These are phyloP conservation scores for Xylaria castorea DNA, from an alignment of 495 filamentous ascomycete species.

Conservation along the genomic window DNA sequence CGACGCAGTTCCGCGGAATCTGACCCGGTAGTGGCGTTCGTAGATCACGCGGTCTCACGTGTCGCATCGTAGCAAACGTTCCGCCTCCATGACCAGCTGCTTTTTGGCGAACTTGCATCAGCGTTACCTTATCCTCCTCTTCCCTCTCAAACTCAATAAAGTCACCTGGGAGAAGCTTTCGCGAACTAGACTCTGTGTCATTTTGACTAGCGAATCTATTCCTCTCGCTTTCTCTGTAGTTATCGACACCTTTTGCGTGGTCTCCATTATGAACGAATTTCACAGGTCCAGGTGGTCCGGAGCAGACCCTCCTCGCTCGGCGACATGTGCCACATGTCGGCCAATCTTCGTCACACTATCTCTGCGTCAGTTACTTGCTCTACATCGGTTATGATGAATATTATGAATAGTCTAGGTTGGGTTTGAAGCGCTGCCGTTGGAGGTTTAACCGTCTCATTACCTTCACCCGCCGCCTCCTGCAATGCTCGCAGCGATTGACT, in stretches of 20 bases:
- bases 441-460: background rate
- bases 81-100: background rate
- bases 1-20: background rate
- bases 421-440: background rate
- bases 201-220: background rate
- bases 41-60: background rate
- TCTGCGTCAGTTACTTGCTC: background rate
- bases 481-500: conserved; percentile 8
- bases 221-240: background rate
- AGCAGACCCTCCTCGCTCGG: background rate
- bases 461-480: background rate
- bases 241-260: background rate
- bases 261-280: conserved; percentile 4
- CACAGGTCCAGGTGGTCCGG: background rate
- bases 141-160: background rate
- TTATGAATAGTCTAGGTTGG: background rate
- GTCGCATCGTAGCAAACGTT: background rate
- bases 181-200: background rate
- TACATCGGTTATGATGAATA: background rate
- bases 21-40: background rate
- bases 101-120: background rate
- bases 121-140: background rate
- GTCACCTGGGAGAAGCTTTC: background rate
- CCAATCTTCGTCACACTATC: conserved; percentile 7
- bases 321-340: conserved; percentile 1